phyloP scores from a whole-genome alignment of 768 basidiomycete genomes.

The Lactarius hengduanensis region DNA sequence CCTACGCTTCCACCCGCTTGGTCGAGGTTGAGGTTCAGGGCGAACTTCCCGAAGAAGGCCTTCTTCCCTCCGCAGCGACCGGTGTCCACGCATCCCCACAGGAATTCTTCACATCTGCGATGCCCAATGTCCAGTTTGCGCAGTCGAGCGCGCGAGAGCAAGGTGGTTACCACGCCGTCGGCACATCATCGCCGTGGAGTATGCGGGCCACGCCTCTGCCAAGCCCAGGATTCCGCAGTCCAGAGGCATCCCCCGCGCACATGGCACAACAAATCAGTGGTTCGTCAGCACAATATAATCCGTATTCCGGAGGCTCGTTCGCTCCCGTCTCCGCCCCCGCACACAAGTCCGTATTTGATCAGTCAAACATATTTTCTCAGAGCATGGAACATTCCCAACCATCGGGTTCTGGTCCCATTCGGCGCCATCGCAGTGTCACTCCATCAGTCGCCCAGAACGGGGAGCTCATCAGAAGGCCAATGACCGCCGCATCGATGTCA shows the following conservation, averaged over 20 bases:
- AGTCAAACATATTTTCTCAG: conserved; percentile 49
- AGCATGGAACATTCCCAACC: conserved; percentile 35
- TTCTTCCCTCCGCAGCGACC: conserved; percentile 17
- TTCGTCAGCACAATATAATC: conserved; percentile 18
- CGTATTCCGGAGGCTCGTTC: conserved; percentile 31
- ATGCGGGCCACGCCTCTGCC: conserved; percentile 19
- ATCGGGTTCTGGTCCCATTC: conserved; percentile 54
- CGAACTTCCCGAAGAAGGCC: conserved; percentile 27
- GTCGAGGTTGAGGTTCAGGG: conserved; percentile 31
- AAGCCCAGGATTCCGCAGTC: conserved; percentile 24
- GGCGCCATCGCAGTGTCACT: conserved; percentile 76
- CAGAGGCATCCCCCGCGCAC: conserved; percentile 21
- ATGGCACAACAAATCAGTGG: conserved; percentile 25
- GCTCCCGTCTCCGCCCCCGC: conserved; percentile 65
- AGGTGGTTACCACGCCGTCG: conserved; percentile 12
- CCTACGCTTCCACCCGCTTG: conserved; percentile 29
- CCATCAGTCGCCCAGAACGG: conserved; percentile 58
- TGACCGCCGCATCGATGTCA: conserved; percentile 35
- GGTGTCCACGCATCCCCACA: not conserved
- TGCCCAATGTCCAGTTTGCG: conserved; percentile 25
- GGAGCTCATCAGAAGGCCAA: conserved; percentile 47
- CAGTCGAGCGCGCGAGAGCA: conserved; percentile 23
- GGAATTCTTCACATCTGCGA: conserved; percentile 10
- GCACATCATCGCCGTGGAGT: conserved; percentile 24
- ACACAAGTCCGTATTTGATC: conserved; percentile 66